Conservation (phyloP, 352 stramenopile species). For the Phytopythium helicoides region DNA sequence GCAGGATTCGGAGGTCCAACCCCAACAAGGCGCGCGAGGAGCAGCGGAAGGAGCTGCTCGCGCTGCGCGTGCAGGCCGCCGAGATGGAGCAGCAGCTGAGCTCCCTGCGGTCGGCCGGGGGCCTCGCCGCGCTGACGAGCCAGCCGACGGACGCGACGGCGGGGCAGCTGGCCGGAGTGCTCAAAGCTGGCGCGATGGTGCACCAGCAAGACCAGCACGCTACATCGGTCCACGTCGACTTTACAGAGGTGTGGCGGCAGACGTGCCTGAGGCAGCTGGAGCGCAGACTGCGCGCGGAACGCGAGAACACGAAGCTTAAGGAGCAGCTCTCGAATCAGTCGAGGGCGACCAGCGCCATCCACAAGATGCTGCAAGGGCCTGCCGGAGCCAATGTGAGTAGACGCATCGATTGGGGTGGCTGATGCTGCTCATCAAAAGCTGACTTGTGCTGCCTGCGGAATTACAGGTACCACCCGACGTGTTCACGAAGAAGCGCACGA, state of each 20-base stretch:
- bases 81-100: conserved; percentile 10
- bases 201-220: too few relatives aligned
- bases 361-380: conserved; percentile 5
- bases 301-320: conserved; percentile 51
- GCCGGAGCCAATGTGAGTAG: background rate
- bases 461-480: too few relatives aligned
- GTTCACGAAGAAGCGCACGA: background rate
- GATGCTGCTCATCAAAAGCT: too few relatives aligned
- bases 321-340: too few relatives aligned
- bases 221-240: too few relatives aligned
- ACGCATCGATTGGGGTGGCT: too few relatives aligned
- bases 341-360: conserved; percentile 41
- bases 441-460: too few relatives aligned
- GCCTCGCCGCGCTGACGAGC: conserved; percentile 41
- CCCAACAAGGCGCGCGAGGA: conserved; percentile 7
- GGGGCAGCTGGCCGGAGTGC: too few relatives aligned
- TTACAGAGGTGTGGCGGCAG: conserved; percentile 1
- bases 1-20: background rate
- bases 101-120: too few relatives aligned
- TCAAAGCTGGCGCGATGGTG: too few relatives aligned
- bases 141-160: conserved; percentile 32
- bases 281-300: conserved; percentile 14
- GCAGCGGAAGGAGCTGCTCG: background rate
- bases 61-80: background rate
- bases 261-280: conserved; percentile 3